Conservation (phyloP, 2,329 filamentous ascomycete genomes). For the Parasarocladium wereldwijsianum region DNA sequence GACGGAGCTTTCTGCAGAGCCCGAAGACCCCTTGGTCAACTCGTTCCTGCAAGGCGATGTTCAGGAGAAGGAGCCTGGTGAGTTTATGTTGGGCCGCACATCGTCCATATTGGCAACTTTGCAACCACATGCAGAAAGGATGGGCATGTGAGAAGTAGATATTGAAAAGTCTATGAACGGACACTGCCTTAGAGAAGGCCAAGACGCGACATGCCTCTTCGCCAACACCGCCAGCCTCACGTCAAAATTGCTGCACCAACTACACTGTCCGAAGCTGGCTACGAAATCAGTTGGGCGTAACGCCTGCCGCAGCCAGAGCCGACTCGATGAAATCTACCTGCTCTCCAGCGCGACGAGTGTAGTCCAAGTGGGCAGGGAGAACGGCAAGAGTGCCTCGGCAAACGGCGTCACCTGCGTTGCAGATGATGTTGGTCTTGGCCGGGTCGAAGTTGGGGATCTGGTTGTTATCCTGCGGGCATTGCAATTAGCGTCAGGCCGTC, state of each 20-base stretch:
- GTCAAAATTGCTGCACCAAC: background rate
- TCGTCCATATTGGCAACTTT: too few relatives aligned
- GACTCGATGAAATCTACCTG: conserved; percentile 15
- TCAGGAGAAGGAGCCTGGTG: too few relatives aligned
- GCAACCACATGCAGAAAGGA: too few relatives aligned
- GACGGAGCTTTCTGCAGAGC: conserved; percentile 2
- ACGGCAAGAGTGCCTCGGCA: conserved; percentile 20
- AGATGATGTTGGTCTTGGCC: conserved; percentile 24
- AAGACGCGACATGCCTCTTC: too few relatives aligned
- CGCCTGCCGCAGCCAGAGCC: conserved; percentile 1
- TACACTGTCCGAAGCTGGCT: background rate
- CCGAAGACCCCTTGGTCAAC: background rate
- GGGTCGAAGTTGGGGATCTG: conserved; percentile 19
- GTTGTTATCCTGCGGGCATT: conserved; percentile 15
- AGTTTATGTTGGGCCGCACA: too few relatives aligned
- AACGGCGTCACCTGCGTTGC: conserved; percentile 22
- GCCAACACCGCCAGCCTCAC: too few relatives aligned
- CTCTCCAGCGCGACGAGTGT: conserved; percentile 17
- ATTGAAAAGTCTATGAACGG: too few relatives aligned
- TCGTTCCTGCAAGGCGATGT: too few relatives aligned
- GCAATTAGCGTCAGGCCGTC: too few relatives aligned
- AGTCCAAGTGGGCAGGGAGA: conserved; percentile 20
- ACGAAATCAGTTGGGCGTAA: background rate
- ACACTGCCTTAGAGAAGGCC: too few relatives aligned
- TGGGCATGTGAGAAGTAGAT: too few relatives aligned